A percentile compares a stretch with the other conserved stretches of the same genome.
Evolutionary conservation across 768 basidiomycete species (phyloP).

Genomic region (Collybia mongolica): DNA sequence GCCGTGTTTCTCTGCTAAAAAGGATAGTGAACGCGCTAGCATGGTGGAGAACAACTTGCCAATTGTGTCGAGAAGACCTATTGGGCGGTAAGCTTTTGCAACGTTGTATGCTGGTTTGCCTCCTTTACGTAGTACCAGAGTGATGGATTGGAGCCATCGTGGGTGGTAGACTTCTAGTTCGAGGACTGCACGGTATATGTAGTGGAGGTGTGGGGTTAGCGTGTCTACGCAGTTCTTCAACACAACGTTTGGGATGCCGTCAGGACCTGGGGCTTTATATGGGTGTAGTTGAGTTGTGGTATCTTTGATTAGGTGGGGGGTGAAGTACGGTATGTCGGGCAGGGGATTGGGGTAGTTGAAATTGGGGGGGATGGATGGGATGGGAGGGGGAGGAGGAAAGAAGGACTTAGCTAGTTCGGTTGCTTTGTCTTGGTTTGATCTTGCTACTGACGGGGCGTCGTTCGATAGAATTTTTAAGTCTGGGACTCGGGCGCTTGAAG

Average conservation of each 20-base stretch:
- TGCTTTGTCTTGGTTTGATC: constrained; percentile 4
- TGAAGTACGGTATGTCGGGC: neutral
- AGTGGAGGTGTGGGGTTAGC: constrained; percentile 12
- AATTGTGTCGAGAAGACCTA: constrained; percentile 30
- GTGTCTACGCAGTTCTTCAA: constrained; percentile 10
- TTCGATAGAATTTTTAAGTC: neutral
- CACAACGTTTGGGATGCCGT: constrained; percentile 18
- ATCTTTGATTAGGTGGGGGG: neutral
- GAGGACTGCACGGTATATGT: constrained; percentile 25
- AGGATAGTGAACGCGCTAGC: constrained; percentile 19
- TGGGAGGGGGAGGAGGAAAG: constrained; percentile 2
- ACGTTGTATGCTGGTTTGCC: neutral
- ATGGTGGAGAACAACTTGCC: constrained; percentile 25
- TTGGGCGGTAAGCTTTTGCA: no score
- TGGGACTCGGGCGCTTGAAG: neutral
- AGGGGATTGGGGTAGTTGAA: no score
- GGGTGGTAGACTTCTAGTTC: constrained; percentile 23
- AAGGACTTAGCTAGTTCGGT: neutral
- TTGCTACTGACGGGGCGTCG: neutral
- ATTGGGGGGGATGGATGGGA: constrained; percentile 1
- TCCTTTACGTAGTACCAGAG: neutral
- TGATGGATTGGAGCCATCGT: constrained; percentile 19
- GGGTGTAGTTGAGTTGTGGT: constrained; percentile 17
- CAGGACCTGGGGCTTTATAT: constrained; percentile 26
- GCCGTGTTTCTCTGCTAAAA: constrained; percentile 23